Base-by-base conservation (phyloP, 805 yeast genomes). In the Cyberlindnera euphorbiiphila region DNA sequence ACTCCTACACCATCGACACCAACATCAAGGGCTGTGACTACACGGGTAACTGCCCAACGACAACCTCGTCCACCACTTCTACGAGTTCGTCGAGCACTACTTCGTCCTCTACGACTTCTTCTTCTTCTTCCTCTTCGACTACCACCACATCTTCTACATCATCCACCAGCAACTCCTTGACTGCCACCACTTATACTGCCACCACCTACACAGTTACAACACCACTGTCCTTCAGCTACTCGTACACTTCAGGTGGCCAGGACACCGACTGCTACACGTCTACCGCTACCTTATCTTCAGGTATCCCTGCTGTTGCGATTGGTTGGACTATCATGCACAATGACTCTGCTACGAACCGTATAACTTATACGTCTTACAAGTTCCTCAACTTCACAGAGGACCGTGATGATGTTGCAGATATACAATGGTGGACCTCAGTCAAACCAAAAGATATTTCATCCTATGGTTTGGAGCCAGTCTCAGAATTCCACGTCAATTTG, bases 401-500 rank as follows among this genome's bases (percentile, higher is more conserved):
- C 9, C 13, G 16, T 25, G 21, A 7, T 6, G n/a, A n/a, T n/a
- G n/a, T n/a, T n/a, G n/a, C n/a, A n/a, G n/a, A n/a, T n/a, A n/a
- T n/a, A n/a, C n/a, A n/a, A n/a, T n/a, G n/a, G n/a, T n/a, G n/a
- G n/a, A n/a, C n/a, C n/a, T n/a, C n/a, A n/a, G n/a, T n/a, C n/a
- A n/a, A n/a, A n/a, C n/a, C n/a, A n/a, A n/a, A n/a, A n/a, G n/a
- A n/a, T n/a, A n/a, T n/a, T n/a, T n/a, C n/a, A n/a, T n/a, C n/a
- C n/a, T n/a, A n/a, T n/a, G n/a, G n/a, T n/a, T n/a, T n/a, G n/a
- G n/a, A 22, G 10, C 35, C 40, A 11, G 41, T 20, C 3, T 34
- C 49, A 21, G 45, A 39, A 8, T 23, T 37, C 13, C 37, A 41
- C 37, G 39, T 49, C 27, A 49, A 49, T 32, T 30, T 45, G 34